Percentiles rank a stretch among this genome's conserved stretches.
Conservation (phyloP, 179 eudicot genomes). For the Heliamphora ciliata region DNA sequence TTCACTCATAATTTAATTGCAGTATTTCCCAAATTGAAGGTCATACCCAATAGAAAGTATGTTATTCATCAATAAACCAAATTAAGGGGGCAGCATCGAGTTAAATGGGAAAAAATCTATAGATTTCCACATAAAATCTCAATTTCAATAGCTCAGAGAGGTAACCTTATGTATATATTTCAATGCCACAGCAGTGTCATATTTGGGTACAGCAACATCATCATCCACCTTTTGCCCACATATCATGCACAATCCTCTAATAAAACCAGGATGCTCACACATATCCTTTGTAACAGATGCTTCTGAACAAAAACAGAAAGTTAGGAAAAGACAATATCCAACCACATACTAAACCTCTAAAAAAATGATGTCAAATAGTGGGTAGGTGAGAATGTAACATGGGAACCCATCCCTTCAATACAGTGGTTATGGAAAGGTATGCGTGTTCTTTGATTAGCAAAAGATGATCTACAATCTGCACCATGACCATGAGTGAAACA, state of each 20-base stretch:
- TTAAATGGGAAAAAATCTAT: not conserved
- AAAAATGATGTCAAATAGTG: not conserved
- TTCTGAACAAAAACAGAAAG: slow-evolving; percentile 17
- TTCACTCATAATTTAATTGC: not conserved
- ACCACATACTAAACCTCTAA: too few relatives aligned
- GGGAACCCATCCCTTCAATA: not conserved
- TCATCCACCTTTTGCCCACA: slow-evolving; percentile 24
- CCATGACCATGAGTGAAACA: not conserved
- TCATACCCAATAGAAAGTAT: not conserved
- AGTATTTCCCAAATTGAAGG: not conserved
- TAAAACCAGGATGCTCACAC: slow-evolving; percentile 17
- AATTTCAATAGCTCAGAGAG: not conserved
- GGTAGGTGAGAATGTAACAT: not conserved
- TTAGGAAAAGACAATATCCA: not conserved
- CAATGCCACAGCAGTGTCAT: slow-evolving; percentile 19
- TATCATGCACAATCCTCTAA: slow-evolving; percentile 14
- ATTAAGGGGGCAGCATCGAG: not conserved
- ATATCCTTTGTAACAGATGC: slow-evolving; percentile 12
- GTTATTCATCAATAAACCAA: not conserved
- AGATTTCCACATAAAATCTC: too few relatives aligned
- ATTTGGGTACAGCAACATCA: not conserved
- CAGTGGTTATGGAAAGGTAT: not conserved
- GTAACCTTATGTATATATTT: slow-evolving; percentile 20
- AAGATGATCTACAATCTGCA: not conserved
- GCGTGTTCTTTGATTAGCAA: not conserved